Conservation (phyloP, 305 asterid genomes). For the Fraxinus angustifolia region DNA sequence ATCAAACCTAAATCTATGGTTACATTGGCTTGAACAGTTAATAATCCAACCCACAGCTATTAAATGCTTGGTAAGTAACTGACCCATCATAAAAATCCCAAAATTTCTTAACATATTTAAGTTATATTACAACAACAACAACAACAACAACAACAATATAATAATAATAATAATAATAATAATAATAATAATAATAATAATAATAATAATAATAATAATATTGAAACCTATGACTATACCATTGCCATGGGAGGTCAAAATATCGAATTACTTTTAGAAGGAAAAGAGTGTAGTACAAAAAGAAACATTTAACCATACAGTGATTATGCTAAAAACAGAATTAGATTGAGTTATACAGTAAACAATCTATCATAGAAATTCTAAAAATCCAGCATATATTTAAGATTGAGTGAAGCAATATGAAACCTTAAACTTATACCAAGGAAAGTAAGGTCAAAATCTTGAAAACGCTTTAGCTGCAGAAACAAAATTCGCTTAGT, state of each 20-base stretch:
- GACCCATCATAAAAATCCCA: not conserved
- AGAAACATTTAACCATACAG: not conserved
- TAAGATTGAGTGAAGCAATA: not conserved
- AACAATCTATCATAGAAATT: not conserved
- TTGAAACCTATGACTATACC: not conserved
- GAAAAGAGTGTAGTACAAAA: not conserved
- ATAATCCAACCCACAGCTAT: not conserved
- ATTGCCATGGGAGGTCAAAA: not conserved
- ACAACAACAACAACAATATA: no score
- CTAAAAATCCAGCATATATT: not conserved
- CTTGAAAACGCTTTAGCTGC: not conserved
- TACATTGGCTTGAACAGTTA: not conserved
- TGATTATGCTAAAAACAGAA: not conserved
- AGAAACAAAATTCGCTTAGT: conserved; percentile 41
- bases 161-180: not conserved
- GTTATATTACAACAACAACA: not conserved
- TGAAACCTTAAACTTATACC: not conserved
- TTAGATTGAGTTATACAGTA: not conserved
- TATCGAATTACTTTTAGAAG: not conserved
- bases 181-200: not conserved
- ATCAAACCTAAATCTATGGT: not conserved
- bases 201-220: not conserved
- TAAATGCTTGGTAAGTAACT: not conserved
- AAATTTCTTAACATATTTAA: not conserved
- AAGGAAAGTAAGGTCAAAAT: not conserved